phyloP scores from a whole-genome alignment of 225 moss, liverwort and hornwort species.

The Polytrichum formosum region DNA sequence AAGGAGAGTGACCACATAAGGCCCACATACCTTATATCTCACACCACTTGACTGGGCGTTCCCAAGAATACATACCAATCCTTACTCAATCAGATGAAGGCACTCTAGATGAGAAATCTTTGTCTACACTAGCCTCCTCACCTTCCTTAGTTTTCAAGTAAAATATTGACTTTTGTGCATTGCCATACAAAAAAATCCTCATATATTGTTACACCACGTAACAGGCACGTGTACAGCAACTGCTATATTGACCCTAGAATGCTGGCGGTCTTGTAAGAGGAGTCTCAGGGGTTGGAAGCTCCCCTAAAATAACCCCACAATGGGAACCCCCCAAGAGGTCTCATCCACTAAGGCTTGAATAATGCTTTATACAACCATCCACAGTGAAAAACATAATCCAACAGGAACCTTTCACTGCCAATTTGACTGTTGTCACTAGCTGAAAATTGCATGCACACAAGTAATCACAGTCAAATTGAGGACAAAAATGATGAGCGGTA shows the following conservation, averaged over 20 bases:
- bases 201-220: neutral
- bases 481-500: neutral
- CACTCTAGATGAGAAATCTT: too few species aligned
- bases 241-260: neutral
- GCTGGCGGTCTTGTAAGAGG: neutral
- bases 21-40: too few species aligned
- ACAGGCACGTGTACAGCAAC: neutral
- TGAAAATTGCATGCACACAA: neutral
- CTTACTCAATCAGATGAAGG: too few species aligned
- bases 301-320: neutral
- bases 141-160: too few species aligned
- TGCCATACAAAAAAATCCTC: too few species aligned
- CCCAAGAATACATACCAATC: too few species aligned
- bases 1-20: too few species aligned
- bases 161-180: too few species aligned
- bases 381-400: neutral
- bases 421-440: neutral
- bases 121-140: too few species aligned
- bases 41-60: too few species aligned
- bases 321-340: neutral
- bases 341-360: neutral
- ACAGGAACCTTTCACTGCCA: neutral
- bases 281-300: neutral
- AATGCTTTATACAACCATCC: constrained; percentile 1
- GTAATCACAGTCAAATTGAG: neutral